Conservation (phyloP, 495 filamentous ascomycete genomes). For the Trichocladium uniseriatum region DNA sequence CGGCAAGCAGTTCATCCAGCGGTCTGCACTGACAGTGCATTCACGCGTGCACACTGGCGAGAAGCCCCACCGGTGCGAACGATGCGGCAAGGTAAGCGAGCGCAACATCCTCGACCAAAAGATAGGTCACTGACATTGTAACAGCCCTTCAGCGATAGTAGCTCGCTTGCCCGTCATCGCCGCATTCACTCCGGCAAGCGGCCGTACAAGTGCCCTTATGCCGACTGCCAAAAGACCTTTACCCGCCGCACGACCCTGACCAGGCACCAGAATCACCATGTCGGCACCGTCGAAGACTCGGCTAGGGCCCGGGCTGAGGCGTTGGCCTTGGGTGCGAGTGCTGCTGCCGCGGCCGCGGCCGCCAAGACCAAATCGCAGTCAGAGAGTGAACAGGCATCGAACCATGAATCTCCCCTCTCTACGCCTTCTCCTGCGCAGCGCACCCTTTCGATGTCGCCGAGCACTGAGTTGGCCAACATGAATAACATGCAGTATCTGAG, state of each 20-base stretch:
- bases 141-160: slow-evolving; percentile 97
- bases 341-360: slow-evolving; percentile 48
- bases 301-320: slow-evolving; percentile 67
- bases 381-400: slow-evolving; percentile 70
- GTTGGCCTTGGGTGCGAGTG: slow-evolving; percentile 45
- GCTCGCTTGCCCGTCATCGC: slow-evolving; percentile 85
- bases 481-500: slow-evolving; percentile 65
- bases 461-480: slow-evolving; percentile 63
- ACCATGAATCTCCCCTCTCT: slow-evolving; percentile 69
- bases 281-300: slow-evolving; percentile 89
- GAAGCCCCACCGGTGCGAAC: slow-evolving; percentile 96
- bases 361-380: slow-evolving; percentile 47
- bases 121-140: slow-evolving; percentile 4
- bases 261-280: slow-evolving; percentile 91
- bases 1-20: slow-evolving; percentile 93
- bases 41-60: slow-evolving; percentile 93
- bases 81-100: slow-evolving; percentile 78
- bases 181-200: slow-evolving; percentile 93
- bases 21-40: slow-evolving; percentile 95
- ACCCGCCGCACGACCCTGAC: slow-evolving; percentile 92
- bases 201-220: slow-evolving; percentile 95
- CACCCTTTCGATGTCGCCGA: slow-evolving; percentile 69
- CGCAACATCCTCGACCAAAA: neutral
- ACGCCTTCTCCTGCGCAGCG: slow-evolving; percentile 80
- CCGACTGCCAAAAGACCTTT: slow-evolving; percentile 97